Evolutionary conservation across 805 yeast genomes (phyloP), one percentile per base, ranked within the genome.

Genomic region (Metschnikowia proteae): DNA sequence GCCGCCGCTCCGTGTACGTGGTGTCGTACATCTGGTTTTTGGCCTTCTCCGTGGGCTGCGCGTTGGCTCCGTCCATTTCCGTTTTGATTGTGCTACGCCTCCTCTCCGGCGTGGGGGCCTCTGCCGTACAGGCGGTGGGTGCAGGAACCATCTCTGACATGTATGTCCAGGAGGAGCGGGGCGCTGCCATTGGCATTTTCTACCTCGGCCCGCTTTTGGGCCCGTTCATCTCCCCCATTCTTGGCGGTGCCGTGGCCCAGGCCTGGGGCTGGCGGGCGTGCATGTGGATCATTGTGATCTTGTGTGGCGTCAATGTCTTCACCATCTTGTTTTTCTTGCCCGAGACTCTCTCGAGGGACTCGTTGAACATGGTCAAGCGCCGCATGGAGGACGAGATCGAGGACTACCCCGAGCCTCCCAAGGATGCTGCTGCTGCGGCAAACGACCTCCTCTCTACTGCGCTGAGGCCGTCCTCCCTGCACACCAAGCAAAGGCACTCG

Each of bases 191-290:
- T 81, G 95, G 96, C 0, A 71, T 81, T 42, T 88, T 79, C 58
- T 89, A 88, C 61, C 65, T 89, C 42, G 96, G 96, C 0, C 86
- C 92, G 0, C 80, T 89, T 38, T 75, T 83, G 56, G 96, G 94
- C 0, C 96, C 96, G 0, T 72, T 89, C 43, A 54, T 86, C 3
- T 82, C 91, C 10, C 96, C 96, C 1, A 83, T 88, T 25, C 49
- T 73, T 5, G 96, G 96, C 43, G 92, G 96, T 51, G 82, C 83
- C 1, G 76, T 89, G 28, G 78, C 86, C 5, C 71, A 76, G 38
- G 73, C 74, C 8, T 86, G 89, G 84, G 88, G 89, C 6, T 89
- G 96, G 96, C 74, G 96, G 61, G 87, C 92, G 2, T 86, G 96
- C 3, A 94, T 86, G 60, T 89, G 95, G 92, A 81, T 87, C 46